These are phyloP conservation scores for Aspergillus ustus DNA, from an alignment of 2,329 filamentous ascomycete species.

Conservation along the genomic window DNA sequence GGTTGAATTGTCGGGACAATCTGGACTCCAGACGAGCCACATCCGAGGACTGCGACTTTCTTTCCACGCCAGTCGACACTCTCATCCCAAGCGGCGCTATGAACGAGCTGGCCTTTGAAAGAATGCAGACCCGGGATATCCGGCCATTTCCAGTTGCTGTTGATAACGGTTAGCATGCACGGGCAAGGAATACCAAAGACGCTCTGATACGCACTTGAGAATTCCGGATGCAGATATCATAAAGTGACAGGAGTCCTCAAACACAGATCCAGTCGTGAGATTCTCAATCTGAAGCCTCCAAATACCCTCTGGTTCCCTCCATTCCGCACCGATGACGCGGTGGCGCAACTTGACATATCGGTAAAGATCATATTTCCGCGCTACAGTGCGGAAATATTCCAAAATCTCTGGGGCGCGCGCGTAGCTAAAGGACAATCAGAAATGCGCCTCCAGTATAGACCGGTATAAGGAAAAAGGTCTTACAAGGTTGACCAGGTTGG, in stretches of 20 bases:
- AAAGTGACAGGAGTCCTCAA: conserved; percentile 9
- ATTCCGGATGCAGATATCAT: conserved; percentile 9
- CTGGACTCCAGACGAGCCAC: conserved; percentile 24
- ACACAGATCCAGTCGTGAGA: neutral
- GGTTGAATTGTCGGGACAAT: conserved; percentile 22
- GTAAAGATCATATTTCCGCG: too few species aligned
- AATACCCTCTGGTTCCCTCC: neutral
- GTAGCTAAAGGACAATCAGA: too few species aligned
- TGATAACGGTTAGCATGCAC: neutral
- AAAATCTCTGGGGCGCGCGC: too few species aligned
- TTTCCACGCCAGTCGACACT: conserved; percentile 5
- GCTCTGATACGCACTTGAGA: conserved; percentile 7
- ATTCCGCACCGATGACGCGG: too few species aligned
- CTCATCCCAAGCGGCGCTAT: conserved; percentile 27
- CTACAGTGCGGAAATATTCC: too few species aligned
- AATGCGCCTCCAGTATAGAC: neutral
- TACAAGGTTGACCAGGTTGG: conserved; percentile 12
- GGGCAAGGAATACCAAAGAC: too few species aligned
- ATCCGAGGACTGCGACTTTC: conserved; percentile 23
- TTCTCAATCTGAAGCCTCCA: conserved; percentile 8
- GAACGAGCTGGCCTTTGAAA: conserved; percentile 42
- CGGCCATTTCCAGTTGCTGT: conserved; percentile 41
- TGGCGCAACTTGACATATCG: too few species aligned
- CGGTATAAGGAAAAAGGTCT: neutral
- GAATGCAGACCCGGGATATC: conserved; percentile 38